Percentiles rank a stretch among this genome's conserved stretches.
These are phyloP conservation scores for Rubia yunnanensis DNA, from an alignment of 257 asterid genomes.

Conservation along the genomic window DNA sequence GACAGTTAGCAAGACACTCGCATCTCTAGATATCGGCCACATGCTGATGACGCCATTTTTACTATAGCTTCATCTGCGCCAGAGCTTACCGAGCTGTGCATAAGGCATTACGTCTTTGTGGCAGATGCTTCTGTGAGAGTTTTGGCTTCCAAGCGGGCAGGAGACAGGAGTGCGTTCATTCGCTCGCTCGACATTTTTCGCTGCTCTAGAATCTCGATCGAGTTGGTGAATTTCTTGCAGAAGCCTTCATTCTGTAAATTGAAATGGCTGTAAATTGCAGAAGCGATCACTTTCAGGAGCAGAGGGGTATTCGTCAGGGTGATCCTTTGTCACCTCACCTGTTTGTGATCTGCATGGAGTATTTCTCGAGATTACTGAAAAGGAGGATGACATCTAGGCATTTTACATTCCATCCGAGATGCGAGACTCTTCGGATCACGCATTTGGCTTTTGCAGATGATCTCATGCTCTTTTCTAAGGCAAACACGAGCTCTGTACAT, in stretches of 20 bases:
- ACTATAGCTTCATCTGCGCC: constrained; percentile 38
- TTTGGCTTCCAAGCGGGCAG: constrained; percentile 30
- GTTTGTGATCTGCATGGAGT: too few relatives aligned
- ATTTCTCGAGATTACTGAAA: too few relatives aligned
- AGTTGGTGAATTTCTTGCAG: constrained; percentile 23
- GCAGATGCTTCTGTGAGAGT: constrained; percentile 36
- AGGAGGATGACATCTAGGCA: too few relatives aligned
- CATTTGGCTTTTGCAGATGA: too few relatives aligned
- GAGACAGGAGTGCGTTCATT: constrained; percentile 22
- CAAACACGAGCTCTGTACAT: too few relatives aligned
- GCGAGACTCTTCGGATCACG: too few relatives aligned
- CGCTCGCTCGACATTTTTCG: constrained; percentile 47
- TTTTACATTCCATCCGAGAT: too few relatives aligned
- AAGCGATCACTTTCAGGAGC: too few relatives aligned
- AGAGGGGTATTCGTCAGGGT: too few relatives aligned
- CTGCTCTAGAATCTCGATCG: constrained; percentile 39
- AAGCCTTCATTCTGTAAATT: constrained; percentile 41
- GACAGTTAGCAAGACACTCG: constrained; percentile 37
- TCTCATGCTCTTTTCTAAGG: too few relatives aligned
- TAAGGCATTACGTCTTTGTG: constrained; percentile 58
- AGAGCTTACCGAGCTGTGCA: constrained; percentile 52
- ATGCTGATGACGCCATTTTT: constrained; percentile 55
- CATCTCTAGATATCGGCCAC: constrained; percentile 51
- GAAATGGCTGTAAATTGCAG: constrained; percentile 67
- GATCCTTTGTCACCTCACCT: too few relatives aligned